Evolutionary conservation across 2,329 filamentous ascomycete species (phyloP), one percentile per base, ranked within the genome.

Genomic region (Penicillium decumbens): DNA sequence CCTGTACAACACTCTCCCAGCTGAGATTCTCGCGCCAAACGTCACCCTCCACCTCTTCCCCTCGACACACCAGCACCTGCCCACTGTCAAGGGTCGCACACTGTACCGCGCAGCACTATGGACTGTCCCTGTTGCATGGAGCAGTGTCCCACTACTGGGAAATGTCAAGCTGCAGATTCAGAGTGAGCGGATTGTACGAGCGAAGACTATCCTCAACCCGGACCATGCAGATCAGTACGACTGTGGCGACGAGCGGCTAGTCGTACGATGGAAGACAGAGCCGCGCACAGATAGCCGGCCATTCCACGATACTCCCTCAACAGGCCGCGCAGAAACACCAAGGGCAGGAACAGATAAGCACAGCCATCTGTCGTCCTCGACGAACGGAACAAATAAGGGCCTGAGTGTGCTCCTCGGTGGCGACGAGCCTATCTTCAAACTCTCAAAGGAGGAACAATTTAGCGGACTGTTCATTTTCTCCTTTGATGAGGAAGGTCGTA

Each of bases 111-210:
- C 93, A 15, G 93, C 93, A 2, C 77, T 98, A 32, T 97, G 91
- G 91, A 96, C 93, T 0, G 90, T 91, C 0, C 93, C 93, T 0
- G 86, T 98, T 44, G 92, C 91, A 27, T 98, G 93, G 93, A 95
- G 95, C 63, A 83, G 88, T 25, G 80, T 98, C 1, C 93, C 93
- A 2, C 82, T 97, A 18, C 80, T 96, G 28, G 91, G 92, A 58
- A 95, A 95, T 63, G 89, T 96, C 39, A 85, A 84, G 59, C 80
- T 98, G 9, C 84, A 89, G 61, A 93, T 98, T 45, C 72, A 95
- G 15, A 92, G 88, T 10, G 91, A 95, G 75, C 87, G 92, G 60
- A 93, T 98, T 80, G 82, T 79, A n/a, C 81, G 82, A 30, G 81
- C 76, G 48, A 68, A 71, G 10, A 65, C 65, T 13, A 63, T 71